phyloP scores from a whole-genome alignment of 2,329 filamentous ascomycete species.

The Talaromyces sp. region DNA sequence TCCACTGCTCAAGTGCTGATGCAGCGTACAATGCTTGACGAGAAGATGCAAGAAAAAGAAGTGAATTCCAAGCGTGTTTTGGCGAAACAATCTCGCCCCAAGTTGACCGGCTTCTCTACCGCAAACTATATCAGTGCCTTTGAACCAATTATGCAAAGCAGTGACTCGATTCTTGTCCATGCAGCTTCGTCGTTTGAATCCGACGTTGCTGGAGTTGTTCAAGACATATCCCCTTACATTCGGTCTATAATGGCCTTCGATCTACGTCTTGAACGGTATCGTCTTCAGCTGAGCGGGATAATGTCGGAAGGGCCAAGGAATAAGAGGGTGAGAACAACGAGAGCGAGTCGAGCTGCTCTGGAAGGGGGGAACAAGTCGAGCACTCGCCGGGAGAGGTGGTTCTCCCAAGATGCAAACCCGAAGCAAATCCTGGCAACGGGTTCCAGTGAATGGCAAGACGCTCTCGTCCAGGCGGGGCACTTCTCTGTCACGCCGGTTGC shows the following conservation, averaged over 20 bases:
- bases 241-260: constrained; percentile 78
- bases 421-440: constrained; percentile 63
- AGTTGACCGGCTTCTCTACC: constrained; percentile 24
- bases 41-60: constrained; percentile 18
- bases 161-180: constrained; percentile 27
- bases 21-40: constrained; percentile 17
- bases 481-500: constrained; percentile 21
- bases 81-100: constrained; percentile 17
- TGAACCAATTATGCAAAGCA: constrained; percentile 45
- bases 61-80: constrained; percentile 26
- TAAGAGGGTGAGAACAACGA: constrained; percentile 64
- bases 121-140: constrained; percentile 45
- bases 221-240: constrained; percentile 87
- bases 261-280: constrained; percentile 61
- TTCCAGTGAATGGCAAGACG: constrained; percentile 35
- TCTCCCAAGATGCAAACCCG: constrained; percentile 57
- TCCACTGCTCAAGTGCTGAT: constrained; percentile 27
- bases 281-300: constrained; percentile 57
- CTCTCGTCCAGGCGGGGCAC: constrained; percentile 27
- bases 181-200: constrained; percentile 70
- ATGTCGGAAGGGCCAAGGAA: constrained; percentile 53
- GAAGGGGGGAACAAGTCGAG: constrained; percentile 66
- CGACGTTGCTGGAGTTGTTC: constrained; percentile 57
- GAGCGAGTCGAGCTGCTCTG: constrained; percentile 69
- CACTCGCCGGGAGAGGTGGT: constrained; percentile 68